A percentile compares a stretch with the other conserved stretches of the same genome.
Evolutionary conservation across 192 early-diverging fungal genomes (phyloP).

Genomic region (Coemansia sp.): DNA sequence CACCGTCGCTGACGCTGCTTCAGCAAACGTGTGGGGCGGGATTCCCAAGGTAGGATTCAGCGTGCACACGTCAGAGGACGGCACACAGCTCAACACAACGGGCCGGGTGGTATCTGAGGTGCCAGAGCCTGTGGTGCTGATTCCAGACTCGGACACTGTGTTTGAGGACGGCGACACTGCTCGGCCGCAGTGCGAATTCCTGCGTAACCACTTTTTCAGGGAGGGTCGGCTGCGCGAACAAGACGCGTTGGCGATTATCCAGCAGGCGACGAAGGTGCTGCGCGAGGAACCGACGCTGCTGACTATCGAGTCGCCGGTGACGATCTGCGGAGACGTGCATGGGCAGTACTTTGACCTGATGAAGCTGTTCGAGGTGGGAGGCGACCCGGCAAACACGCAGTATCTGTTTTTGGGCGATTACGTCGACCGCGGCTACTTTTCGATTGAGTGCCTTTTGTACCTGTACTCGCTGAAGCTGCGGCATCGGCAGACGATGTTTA

Average conservation of each 20-base stretch:
- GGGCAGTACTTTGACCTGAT: slow-evolving; percentile 98
- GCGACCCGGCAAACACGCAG: slow-evolving; percentile 83
- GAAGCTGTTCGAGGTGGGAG: slow-evolving; percentile 98
- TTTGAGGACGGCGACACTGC: slow-evolving; percentile 67
- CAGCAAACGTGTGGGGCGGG: not conserved
- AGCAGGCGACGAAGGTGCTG: slow-evolving; percentile 78
- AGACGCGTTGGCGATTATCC: slow-evolving; percentile 86
- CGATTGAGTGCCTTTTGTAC: slow-evolving; percentile 94
- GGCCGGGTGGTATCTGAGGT: slow-evolving; percentile 60
- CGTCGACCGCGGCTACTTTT: slow-evolving; percentile 96
- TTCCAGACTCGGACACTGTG: slow-evolving; percentile 61
- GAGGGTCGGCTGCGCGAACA: slow-evolving; percentile 91
- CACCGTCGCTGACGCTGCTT: not conserved
- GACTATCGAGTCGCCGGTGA: slow-evolving; percentile 89
- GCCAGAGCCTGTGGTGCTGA: slow-evolving; percentile 56
- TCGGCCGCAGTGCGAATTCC: slow-evolving; percentile 78
- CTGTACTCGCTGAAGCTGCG: slow-evolving; percentile 89
- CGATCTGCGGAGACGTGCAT: slow-evolving; percentile 97
- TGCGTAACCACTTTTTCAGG: slow-evolving; percentile 89
- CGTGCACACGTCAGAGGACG: slow-evolving; percentile 72
- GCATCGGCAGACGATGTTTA: slow-evolving; percentile 81
- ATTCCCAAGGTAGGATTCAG: slow-evolving; percentile 76
- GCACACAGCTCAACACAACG: slow-evolving; percentile 67
- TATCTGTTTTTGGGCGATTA: slow-evolving; percentile 97
- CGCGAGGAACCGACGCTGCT: slow-evolving; percentile 80